Base-by-base conservation (phyloP, 768 basidiomycete species). In the Panaeolus papilionaceus region DNA sequence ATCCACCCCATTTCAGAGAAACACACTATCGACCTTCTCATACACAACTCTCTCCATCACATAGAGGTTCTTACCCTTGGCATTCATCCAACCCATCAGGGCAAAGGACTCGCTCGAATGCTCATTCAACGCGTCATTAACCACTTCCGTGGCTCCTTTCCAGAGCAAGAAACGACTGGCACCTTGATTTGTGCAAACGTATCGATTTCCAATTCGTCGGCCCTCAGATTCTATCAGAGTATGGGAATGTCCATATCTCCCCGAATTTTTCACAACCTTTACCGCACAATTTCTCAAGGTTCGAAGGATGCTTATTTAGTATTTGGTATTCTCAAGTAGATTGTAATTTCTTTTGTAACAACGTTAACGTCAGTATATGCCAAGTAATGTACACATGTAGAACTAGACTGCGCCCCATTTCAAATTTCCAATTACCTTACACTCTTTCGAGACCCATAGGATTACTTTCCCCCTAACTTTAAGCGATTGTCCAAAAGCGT, bases 21-120 rank as follows among this genome's bases (percentile, higher is more conserved):
- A 58, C 8, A 58, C 54, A 11, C 54, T 10, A 11, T 3, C 20
- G 54, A 58, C 28, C n/a, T 28, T 4, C 54, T 11, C 28, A 28
- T 58, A 33, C 26, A 33, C 28, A 11, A 4, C 11, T 28, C 12
- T 14, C 33, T 4, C 37, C 54, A 58, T 4, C 28, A 58, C 28
- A 37, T 87, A 23, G 82, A 86, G 71, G 82, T 87, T 68, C 83
- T 86, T 38, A 85, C 85, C 1, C 82, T 87, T 2, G 85, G 86
- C 39, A 84, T 87, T 16, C 78, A 81, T 49, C 85, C 85, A 3
- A 68, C 77, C 2, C 82, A 79, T 72, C 85, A 80, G 67, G 75
- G 83, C 12, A 72, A 72, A 40, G 83, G 84, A 42, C 73, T 86
- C 42, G 85, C 83, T 10, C 80, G 79, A 39, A 79, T 76, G 20